Percentiles rank a stretch among this genome's conserved stretches.
phyloP scores from a whole-genome alignment of 306 rosid genomes.

The Trifolium pratense region DNA sequence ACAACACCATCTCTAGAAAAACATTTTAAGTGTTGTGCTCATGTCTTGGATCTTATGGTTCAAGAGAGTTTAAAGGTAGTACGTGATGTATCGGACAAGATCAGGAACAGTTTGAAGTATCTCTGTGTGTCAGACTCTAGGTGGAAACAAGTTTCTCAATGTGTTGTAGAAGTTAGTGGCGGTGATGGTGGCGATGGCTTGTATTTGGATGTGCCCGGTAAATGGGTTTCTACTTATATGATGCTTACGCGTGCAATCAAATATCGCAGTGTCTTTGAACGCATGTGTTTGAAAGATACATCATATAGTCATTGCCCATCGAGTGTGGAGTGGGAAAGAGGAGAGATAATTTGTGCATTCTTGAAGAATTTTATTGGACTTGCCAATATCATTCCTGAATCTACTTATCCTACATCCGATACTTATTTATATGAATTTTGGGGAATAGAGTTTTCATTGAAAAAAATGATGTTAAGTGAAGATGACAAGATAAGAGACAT shows the following conservation, averaged over 20 bases:
- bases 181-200: background rate
- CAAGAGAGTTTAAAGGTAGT: constrained; percentile 22
- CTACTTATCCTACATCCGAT: background rate
- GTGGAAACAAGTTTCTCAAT: constrained; percentile 12
- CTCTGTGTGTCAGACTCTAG: background rate
- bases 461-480: background rate
- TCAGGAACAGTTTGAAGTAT: constrained; percentile 20
- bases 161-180: constrained; percentile 27
- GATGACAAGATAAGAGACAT: constrained; percentile 29
- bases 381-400: background rate
- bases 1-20: too few relatives aligned
- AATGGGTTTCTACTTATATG: constrained; percentile 17
- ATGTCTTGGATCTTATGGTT: constrained; percentile 5
- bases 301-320: background rate
- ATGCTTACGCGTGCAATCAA: constrained; percentile 28
- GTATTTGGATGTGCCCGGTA: constrained; percentile 30
- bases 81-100: constrained; percentile 6
- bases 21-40: constrained; percentile 20
- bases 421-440: background rate
- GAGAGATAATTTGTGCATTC: background rate
- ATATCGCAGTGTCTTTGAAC: background rate
- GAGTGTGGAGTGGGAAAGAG: constrained; percentile 28
- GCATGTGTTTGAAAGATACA: background rate
- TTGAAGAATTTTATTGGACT: background rate
- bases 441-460: background rate